Percentiles rank a stretch among this genome's conserved stretches.
Evolutionary conservation across 768 basidiomycete species (phyloP).

Genomic region (Suillus occidentalis): DNA sequence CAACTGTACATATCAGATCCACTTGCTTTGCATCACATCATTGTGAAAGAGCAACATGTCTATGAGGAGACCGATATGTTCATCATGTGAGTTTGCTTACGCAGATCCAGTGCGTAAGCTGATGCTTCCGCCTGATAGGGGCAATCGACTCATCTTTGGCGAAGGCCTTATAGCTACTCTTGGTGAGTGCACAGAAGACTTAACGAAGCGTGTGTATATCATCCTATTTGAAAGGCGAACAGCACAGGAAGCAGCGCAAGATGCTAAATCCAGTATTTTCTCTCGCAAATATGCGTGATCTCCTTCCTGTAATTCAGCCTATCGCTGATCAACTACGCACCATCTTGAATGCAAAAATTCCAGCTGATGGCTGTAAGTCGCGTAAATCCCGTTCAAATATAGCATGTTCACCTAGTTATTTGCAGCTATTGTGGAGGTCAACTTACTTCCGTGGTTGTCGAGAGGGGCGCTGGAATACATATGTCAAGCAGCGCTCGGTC

Average conservation of each 20-base stretch:
- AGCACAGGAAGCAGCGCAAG: slow-evolving; percentile 33
- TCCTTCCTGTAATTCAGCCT: slow-evolving; percentile 33
- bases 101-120: neutral
- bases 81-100: slow-evolving; percentile 26
- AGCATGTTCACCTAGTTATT: neutral
- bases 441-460: slow-evolving; percentile 35
- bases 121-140: slow-evolving; percentile 13
- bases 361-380: slow-evolving; percentile 23
- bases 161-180: slow-evolving; percentile 38
- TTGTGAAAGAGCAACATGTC: slow-evolving; percentile 37
- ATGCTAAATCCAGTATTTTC: slow-evolving; percentile 37
- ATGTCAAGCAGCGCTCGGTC: slow-evolving; percentile 33
- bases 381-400: neutral
- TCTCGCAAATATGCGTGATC: slow-evolving; percentile 28
- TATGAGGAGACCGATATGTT: slow-evolving; percentile 40
- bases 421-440: slow-evolving; percentile 29
- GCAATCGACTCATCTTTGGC: slow-evolving; percentile 36
- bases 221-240: slow-evolving; percentile 21
- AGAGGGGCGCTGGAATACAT: slow-evolving; percentile 38
- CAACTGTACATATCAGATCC: slow-evolving; percentile 40
- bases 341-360: slow-evolving; percentile 21
- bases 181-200: slow-evolving; percentile 20
- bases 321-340: slow-evolving; percentile 31
- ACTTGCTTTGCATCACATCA: slow-evolving; percentile 36
- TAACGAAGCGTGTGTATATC: slow-evolving; percentile 7